phyloP scores from a whole-genome alignment of 2,329 filamentous ascomycete species.

The Spiromastix sp. region DNA sequence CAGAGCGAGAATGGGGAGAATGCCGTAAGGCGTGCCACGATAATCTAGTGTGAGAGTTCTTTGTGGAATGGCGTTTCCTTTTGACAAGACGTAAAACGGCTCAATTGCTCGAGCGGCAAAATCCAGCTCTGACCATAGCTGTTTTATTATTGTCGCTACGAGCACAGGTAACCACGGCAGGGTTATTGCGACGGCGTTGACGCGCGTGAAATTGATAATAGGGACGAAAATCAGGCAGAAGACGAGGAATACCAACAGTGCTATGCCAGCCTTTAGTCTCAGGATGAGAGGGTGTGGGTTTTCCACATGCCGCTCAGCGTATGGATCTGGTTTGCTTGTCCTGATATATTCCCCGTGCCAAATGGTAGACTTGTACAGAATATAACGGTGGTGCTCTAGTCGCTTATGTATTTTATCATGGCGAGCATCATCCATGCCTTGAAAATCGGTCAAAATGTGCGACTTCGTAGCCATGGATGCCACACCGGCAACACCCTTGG shows the following conservation, averaged over 20 bases:
- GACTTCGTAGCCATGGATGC: conserved; percentile 40
- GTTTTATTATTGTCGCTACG: conserved; percentile 35
- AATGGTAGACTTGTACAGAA: conserved; percentile 40
- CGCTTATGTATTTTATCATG: conserved; percentile 36
- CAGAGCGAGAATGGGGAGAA: conserved; percentile 33
- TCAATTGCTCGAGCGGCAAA: conserved; percentile 38
- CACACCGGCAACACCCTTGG: conserved; percentile 40
- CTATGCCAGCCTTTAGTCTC: conserved; percentile 26
- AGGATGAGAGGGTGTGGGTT: conserved; percentile 38
- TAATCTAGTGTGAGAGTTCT: conserved; percentile 40
- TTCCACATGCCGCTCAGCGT: conserved; percentile 20
- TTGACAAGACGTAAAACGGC: conserved; percentile 37
- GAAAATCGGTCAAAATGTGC: conserved; percentile 38
- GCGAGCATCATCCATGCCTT: conserved; percentile 34
- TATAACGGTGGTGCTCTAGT: conserved; percentile 36
- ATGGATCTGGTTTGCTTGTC: conserved; percentile 20
- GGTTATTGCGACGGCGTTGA: conserved; percentile 28
- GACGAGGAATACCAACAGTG: conserved; percentile 31
- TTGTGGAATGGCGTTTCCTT: conserved; percentile 33
- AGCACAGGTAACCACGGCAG: conserved; percentile 37
- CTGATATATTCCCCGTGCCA: conserved; percentile 41
- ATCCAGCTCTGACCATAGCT: conserved; percentile 39
- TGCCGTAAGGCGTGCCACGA: conserved; percentile 37
- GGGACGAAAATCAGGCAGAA: conserved; percentile 31
- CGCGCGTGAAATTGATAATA: conserved; percentile 31